These are phyloP conservation scores for Mortierella sp. DNA, from an alignment of 371 early-diverging fungal species.

Conservation along the genomic window DNA sequence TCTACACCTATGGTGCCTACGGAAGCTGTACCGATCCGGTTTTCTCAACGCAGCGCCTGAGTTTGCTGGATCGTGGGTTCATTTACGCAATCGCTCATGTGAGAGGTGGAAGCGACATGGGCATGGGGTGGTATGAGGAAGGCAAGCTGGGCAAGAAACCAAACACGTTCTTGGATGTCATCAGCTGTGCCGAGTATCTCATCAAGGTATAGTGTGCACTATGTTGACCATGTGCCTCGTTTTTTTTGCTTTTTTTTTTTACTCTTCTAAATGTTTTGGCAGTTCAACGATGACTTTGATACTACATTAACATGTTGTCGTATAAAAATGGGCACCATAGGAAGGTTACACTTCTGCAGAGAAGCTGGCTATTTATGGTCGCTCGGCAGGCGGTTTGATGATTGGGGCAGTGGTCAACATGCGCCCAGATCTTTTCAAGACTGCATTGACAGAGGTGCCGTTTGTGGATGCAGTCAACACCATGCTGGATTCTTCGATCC, in stretches of 20 bases:
- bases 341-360: conserved; percentile 68
- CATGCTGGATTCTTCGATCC: conserved; percentile 68
- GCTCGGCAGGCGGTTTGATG: conserved; percentile 73
- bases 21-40: conserved; percentile 66
- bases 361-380: conserved; percentile 69
- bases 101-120: conserved; percentile 74
- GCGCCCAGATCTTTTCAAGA: conserved; percentile 68
- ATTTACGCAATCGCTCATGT: conserved; percentile 76
- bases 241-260: background rate
- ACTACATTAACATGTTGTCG: background rate
- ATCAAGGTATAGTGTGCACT: conserved; percentile 50
- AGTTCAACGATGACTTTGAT: background rate
- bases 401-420: conserved; percentile 70
- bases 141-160: conserved; percentile 71
- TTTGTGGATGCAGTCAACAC: conserved; percentile 70
- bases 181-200: conserved; percentile 64
- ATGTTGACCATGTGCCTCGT: background rate
- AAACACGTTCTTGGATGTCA: conserved; percentile 73
- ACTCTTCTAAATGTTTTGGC: background rate
- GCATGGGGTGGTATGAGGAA: conserved; percentile 71
- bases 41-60: conserved; percentile 64
- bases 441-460: conserved; percentile 69
- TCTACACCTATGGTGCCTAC: conserved; percentile 73
- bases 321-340: background rate
- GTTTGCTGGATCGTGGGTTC: conserved; percentile 72